Evolutionary conservation across 306 rosid species (phyloP), one percentile per base, ranked within the genome.

Genomic region (Abrus pulchellus): DNA sequence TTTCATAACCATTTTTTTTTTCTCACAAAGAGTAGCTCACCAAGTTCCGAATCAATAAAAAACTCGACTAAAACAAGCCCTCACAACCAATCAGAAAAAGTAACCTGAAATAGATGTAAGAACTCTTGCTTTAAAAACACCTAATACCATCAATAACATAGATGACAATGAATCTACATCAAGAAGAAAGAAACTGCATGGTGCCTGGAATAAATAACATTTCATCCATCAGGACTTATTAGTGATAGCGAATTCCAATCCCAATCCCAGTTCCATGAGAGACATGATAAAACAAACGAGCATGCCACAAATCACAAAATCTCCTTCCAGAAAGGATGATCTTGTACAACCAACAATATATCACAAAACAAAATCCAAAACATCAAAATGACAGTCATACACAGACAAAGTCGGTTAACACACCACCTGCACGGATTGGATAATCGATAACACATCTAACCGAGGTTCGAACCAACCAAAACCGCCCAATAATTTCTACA

Each of bases 321-420:
- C 50, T 4, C 63, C 63, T 27, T 50, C 13, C 13, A 32, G 7
- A 70, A 7, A 4, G 33, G 30, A 59, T 14, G 27, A 43, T 48
- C 80, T 64, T 14, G 8, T 27, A 47, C 5, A 33, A 75, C 53
- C 27, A 61, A 30, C 28, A 10, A 34, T 6, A 14, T 20, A 20
- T 20, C 11, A 47, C 28, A 6, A 41, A 55, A 55, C 7, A 55
- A 2, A 30, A 61, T 34, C 47, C 61, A n/a, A 50, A 50, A 32
- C 1, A 52, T 36, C 3, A 56, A 45, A 61, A 44, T 7, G 30
- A 44, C 12, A 61, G 5, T 9, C 66, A 45, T 57, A 11, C 3
- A 44, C 49, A 61, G 69, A 56, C 74, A 68, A 5, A 38, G 50
- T 20, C 33, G 2, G 77, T 72, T 20, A 54, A 54, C 38, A 40